Evolutionary conservation across 208 protist species (phyloP).

Genomic region (Porcisia deanei): DNA sequence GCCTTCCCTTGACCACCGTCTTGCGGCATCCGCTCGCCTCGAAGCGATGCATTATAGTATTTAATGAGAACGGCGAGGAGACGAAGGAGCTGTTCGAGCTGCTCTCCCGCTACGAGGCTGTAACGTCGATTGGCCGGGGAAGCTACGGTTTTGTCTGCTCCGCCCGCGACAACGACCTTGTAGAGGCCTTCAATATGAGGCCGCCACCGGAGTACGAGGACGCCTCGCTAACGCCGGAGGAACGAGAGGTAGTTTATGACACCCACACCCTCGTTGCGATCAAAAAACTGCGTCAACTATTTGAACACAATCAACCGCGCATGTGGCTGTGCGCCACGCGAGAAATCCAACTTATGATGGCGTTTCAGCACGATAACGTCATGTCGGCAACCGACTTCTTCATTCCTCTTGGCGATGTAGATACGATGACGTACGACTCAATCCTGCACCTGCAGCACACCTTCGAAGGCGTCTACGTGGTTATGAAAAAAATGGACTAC

Average conservation of each 20-base stretch:
- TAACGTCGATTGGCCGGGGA: constrained; percentile 65
- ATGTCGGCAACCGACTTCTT: constrained; percentile 82
- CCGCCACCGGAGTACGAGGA: constrained; percentile 59
- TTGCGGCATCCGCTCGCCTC: constrained; percentile 76
- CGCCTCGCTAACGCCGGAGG: constrained; percentile 36
- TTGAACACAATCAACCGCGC: constrained; percentile 76
- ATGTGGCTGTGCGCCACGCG: constrained; percentile 87
- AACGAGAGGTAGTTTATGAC: constrained; percentile 64
- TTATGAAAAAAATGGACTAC: constrained; percentile 91
- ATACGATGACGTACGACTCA: constrained; percentile 71
- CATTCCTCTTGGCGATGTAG: constrained; percentile 76
- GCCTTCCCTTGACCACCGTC: constrained; percentile 32
- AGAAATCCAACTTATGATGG: constrained; percentile 86
- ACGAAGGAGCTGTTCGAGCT: constrained; percentile 78
- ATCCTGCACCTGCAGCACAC: constrained; percentile 46
- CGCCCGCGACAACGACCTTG: constrained; percentile 68
- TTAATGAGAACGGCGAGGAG: constrained; percentile 47
- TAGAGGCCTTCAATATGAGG: constrained; percentile 47
- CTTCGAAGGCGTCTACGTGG: constrained; percentile 87
- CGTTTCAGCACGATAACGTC: constrained; percentile 83
- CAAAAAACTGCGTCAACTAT: constrained; percentile 79
- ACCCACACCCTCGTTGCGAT: constrained; percentile 66
- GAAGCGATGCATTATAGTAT: constrained; percentile 75
- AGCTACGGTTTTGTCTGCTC: constrained; percentile 82
- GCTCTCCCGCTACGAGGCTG: constrained; percentile 70